Base-by-base conservation (phyloP, 2,329 filamentous ascomycete genomes). In the Alternaria sp. region DNA sequence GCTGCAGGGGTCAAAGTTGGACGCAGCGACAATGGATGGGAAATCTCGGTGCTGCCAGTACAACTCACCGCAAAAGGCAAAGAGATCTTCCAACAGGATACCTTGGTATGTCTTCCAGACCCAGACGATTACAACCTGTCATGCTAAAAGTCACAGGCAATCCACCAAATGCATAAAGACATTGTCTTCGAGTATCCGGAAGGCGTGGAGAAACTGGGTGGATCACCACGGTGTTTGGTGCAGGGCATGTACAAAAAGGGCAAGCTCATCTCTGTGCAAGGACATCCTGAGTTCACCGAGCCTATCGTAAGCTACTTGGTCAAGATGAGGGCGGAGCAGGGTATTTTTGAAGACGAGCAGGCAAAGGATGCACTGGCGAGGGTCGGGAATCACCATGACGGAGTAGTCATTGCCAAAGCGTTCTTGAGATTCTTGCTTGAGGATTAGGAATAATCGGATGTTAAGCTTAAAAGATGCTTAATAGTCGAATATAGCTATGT, bases 101-200 rank as follows among this genome's bases (percentile, higher is more conserved):
- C 84, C 39, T 71, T 89, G 59, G 87, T 89, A 79, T 53, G 84
- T 77, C 47, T 4, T 42, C 1, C 14, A 47, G 14, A 7, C 5
- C 11, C 7, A 42, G 46, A 9, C 20, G 2, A 11, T 12, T n/a
- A 3, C 43, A 3, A 54, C 4, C 3, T 8, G 16, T 30, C 65
- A 26, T 57, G 61, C 54, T 34, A 4, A 51, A 11, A n/a, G 24
- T 14, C 1, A 4, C 7, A 91, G 89, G 84, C 84, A 24, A 86
- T 96, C 62, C 90, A 94, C 75, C 92, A 96, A 78, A 94, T 96
- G 91, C 93, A 97, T 78, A 87, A 88, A 65, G 92, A 97, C 74
- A 86, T 90, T 38, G 90, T 94, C 5, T 85, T 84, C 67, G 79
- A 83, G 22, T 87, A 88, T 55, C 92, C 92, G 0, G 72, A 82